Conservation (phyloP, 1,284 basidiomycete genomes). For the Heliocybe sulcata region DNA sequence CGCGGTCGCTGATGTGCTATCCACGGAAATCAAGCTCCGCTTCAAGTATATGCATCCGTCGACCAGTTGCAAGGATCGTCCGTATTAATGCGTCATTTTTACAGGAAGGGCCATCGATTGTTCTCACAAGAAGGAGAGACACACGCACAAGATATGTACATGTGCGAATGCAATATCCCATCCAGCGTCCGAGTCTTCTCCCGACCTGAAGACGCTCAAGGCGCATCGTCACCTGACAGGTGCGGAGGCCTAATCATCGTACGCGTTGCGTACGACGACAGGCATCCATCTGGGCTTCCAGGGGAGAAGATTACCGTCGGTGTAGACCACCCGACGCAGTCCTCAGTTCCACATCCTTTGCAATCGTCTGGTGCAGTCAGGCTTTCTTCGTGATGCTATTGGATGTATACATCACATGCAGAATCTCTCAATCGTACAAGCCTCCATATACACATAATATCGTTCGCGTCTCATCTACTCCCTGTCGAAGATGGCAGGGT, state of each 20-base stretch:
- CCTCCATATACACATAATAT: too few species aligned
- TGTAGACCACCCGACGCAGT: not conserved
- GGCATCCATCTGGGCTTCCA: not conserved
- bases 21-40: not conserved
- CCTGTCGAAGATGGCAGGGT: conserved; percentile 1
- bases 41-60: not conserved
- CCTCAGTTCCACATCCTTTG: not conserved
- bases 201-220: not conserved
- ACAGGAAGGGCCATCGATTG: not conserved
- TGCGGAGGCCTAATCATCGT: not conserved
- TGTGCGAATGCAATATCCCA: not conserved
- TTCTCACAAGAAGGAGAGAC: not conserved
- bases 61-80: not conserved
- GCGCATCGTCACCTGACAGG: not conserved
- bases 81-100: not conserved
- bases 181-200: not conserved
- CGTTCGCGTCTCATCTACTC: not conserved
- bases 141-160: not conserved
- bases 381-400: too few species aligned
- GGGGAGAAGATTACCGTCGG: not conserved
- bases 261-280: not conserved
- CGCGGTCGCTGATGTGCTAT: not conserved
- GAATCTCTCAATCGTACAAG: not conserved
- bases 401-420: too few species aligned
- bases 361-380: too few species aligned